Conservation (phyloP, 768 basidiomycete species). For the Pleurotus djamor region DNA sequence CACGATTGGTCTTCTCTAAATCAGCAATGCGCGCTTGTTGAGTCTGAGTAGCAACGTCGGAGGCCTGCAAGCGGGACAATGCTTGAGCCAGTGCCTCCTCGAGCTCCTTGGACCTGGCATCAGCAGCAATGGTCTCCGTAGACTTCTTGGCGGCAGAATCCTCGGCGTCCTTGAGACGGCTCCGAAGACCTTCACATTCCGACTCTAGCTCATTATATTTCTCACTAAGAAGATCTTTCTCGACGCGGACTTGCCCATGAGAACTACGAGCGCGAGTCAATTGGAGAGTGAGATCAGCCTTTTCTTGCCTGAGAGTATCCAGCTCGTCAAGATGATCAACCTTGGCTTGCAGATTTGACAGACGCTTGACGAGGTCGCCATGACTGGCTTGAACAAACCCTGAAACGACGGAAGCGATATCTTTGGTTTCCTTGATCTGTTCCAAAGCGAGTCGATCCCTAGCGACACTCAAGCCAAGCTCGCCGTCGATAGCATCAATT, state of each 20-base stretch:
- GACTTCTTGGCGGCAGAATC: constrained; percentile 35
- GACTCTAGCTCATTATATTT: constrained; percentile 57
- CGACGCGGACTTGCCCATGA: constrained; percentile 76
- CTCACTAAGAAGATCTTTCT: constrained; percentile 73
- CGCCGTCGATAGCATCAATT: constrained; percentile 50
- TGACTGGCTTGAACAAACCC: constrained; percentile 51
- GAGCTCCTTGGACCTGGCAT: constrained; percentile 54
- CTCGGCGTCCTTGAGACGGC: constrained; percentile 56
- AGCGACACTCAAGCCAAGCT: constrained; percentile 45
- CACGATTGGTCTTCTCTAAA: constrained; percentile 60
- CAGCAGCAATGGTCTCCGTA: constrained; percentile 43
- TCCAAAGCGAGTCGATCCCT: constrained; percentile 50
- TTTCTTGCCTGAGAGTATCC: constrained; percentile 67
- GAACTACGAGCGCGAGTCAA: constrained; percentile 74
- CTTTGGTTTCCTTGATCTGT: constrained; percentile 58
- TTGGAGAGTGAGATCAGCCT: constrained; percentile 70
- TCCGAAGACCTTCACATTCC: constrained; percentile 62
- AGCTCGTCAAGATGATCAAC: constrained; percentile 37
- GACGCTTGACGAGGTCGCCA: constrained; percentile 57
- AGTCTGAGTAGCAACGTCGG: constrained; percentile 65
- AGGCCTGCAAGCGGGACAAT: constrained; percentile 64
- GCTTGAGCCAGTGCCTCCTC: constrained; percentile 77
- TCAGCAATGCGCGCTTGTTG: constrained; percentile 58
- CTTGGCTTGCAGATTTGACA: not conserved
- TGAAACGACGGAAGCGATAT: constrained; percentile 43